Evolutionary conservation across 1,139 yeast genomes (phyloP), one percentile per base, ranked within the genome.

Genomic region (Nakaseomyces bracarensis): DNA sequence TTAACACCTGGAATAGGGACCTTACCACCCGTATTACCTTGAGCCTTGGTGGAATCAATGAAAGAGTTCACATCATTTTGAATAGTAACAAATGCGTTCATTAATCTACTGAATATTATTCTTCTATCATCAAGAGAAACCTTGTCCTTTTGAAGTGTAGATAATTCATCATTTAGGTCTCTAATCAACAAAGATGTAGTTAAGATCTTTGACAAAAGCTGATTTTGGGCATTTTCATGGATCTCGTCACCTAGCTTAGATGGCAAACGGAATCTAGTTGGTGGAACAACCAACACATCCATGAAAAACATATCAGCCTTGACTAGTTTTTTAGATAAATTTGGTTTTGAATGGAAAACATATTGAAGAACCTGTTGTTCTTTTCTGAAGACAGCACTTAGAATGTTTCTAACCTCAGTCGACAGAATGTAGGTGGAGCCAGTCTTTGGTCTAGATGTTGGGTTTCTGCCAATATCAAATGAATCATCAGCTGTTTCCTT

Each of bases 171-270:
- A 62, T 85, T 87, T 56, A 89, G 74, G 59, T 87, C 97, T 63
- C 96, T 77, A 49, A 93, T 89, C 43, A 82, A 68, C 50, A 87
- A 67, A 21, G 93, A 74, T 1, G 96, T 83, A 47, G 81, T 81
- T 54, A 93, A 71, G 42, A 93, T 74, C 57, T 79, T 82, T 18
- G 93, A 74, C 42, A 93, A 69, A 49, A 87, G 71, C 64, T 89
- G 96, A 64, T 91, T 91, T 66, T 89, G 96, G 41, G 93, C 70
- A 63, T 87, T 89, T 66, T 93, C 96, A 63, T 91, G 98, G 49
- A 91, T 77, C 62, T 86, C 96, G 46, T 91, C 98, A 44, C 98
- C 98, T 46, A 93, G 72, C 63, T 89, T 89, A n/a, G 95, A 82
- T 13, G 98, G 98, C 51, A 91, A 74, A 65, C 99, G 76, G 70